Evolutionary conservation across 805 yeast genomes (phyloP).

Genomic region (Pichia cabralensis): DNA sequence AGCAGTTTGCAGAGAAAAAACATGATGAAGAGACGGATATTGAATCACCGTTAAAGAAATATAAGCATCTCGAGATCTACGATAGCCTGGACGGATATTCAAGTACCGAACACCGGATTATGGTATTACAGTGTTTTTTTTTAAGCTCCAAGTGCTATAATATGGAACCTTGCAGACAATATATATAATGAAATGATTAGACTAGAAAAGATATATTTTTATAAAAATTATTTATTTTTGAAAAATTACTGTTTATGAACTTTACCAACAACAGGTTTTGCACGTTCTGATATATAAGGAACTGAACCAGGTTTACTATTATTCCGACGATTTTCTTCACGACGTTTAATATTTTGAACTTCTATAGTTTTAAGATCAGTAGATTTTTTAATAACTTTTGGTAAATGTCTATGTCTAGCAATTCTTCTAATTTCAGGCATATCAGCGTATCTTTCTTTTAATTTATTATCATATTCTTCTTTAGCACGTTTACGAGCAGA

Average conservation of each 20-base stretch:
- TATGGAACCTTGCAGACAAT: no score
- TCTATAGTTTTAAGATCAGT: constrained; percentile 76
- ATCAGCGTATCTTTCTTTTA: constrained; percentile 84
- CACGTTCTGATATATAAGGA: constrained; percentile 61
- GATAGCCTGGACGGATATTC: no score
- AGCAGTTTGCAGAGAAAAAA: no score
- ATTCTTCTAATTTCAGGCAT: constrained; percentile 96
- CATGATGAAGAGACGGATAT: no score
- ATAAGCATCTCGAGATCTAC: no score
- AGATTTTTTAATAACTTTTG: constrained; percentile 80
- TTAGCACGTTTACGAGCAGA: constrained; percentile 71
- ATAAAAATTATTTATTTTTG: no score
- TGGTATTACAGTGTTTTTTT: no score
- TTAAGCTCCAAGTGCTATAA: no score
- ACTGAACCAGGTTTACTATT: constrained; percentile 57
- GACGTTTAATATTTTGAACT: constrained; percentile 59
- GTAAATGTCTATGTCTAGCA: constrained; percentile 86
- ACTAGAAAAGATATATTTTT: no score
- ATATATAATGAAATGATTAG: no score
- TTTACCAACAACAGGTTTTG: constrained; percentile 77
- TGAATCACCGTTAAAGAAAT: no score
- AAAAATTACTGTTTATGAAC: constrained; percentile 40
- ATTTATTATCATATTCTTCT: constrained; percentile 82
- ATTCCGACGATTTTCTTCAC: constrained; percentile 75
- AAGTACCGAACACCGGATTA: no score